These are phyloP conservation scores for Candolleomyces efflorescens DNA, from an alignment of 768 basidiomycete species.

Conservation along the genomic window DNA sequence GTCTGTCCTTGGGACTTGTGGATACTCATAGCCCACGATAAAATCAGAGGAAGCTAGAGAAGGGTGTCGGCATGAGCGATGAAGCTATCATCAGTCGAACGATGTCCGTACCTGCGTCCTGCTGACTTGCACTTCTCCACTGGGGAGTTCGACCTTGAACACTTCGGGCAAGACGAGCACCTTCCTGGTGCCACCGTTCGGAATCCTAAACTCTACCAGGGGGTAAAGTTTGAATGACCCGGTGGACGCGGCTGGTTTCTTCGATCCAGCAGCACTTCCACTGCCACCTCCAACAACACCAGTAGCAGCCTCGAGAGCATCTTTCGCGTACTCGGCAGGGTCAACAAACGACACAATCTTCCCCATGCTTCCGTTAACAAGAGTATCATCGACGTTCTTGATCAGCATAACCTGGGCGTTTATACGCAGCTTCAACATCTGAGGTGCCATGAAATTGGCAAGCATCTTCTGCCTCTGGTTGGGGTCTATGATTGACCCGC, in stretches of 20 bases:
- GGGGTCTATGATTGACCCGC: constrained; percentile 49
- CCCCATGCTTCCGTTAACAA: constrained; percentile 96
- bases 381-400: constrained; percentile 86
- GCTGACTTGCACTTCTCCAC: constrained; percentile 76
- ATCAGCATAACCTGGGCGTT: constrained; percentile 94
- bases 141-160: constrained; percentile 89
- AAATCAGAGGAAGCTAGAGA: constrained; percentile 73
- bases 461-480: constrained; percentile 74
- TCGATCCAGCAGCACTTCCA: constrained; percentile 20
- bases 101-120: constrained; percentile 63
- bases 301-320: constrained; percentile 15
- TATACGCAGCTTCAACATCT: constrained; percentile 60
- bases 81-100: background rate
- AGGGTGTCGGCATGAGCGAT: background rate
- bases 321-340: constrained; percentile 38
- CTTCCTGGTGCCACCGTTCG: constrained; percentile 50
- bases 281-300: constrained; percentile 19
- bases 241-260: constrained; percentile 13
- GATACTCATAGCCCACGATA: constrained; percentile 98
- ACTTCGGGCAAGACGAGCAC: constrained; percentile 62
- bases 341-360: constrained; percentile 72
- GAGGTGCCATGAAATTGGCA: constrained; percentile 87
- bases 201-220: constrained; percentile 72
- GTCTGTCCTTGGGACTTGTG: constrained; percentile 99
- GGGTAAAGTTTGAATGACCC: constrained; percentile 41